A percentile compares a stretch with the other conserved stretches of the same genome.
phyloP scores from a whole-genome alignment of 306 rosid species.

The Prunus mume region DNA sequence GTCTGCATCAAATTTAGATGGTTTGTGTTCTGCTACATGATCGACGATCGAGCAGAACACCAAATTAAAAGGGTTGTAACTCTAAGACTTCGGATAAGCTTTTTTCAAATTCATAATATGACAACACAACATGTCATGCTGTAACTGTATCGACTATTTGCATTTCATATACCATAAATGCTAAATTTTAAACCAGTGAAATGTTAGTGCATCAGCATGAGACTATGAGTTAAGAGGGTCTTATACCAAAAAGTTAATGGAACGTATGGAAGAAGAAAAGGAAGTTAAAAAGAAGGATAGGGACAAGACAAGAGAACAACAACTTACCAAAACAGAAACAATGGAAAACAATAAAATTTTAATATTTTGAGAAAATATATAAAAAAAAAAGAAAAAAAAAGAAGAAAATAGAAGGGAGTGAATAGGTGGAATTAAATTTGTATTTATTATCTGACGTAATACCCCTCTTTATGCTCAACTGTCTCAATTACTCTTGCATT shows the following conservation, averaged over 20 bases:
- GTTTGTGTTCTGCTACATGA: not conserved
- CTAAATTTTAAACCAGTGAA: not conserved
- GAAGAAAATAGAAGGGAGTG: constrained; percentile 13
- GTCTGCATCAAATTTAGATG: constrained; percentile 10
- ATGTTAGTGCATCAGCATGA: too few species aligned
- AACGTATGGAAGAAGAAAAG: not conserved
- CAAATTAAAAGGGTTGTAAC: not conserved
- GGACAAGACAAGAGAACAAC: constrained; percentile 7
- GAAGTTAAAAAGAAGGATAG: not conserved
- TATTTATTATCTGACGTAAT: constrained; percentile 68
- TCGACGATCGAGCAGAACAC: not conserved
- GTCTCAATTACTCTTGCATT: constrained; percentile 85
- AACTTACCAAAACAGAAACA: constrained; percentile 22
- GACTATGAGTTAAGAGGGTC: not conserved
- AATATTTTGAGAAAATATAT: constrained; percentile 6
- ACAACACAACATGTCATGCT: not conserved
- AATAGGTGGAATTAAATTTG: constrained; percentile 38
- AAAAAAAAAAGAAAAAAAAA: not conserved
- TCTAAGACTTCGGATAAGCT: too few species aligned
- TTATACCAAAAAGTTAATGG: not conserved
- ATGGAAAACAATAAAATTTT: constrained; percentile 12
- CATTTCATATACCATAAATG: not conserved
- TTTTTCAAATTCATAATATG: not conserved
- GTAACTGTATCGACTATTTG: not conserved
- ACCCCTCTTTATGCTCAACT: constrained; percentile 65